Evolutionary conservation across 345 rosid species (phyloP).

Genomic region (Hibiscus tridactylites): DNA sequence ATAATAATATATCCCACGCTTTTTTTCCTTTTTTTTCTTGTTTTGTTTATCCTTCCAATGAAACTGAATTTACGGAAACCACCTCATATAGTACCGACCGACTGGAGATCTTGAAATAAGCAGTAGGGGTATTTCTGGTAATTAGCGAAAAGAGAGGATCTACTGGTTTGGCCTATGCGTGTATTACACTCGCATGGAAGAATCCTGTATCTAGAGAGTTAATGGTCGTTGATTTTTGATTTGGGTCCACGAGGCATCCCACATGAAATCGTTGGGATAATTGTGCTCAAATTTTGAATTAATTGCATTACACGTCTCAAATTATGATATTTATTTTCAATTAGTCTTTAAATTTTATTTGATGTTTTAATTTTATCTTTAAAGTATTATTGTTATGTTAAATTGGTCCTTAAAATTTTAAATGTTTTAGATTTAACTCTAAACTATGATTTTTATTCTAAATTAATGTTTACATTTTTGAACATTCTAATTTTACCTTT

Average conservation of each 20-base stretch:
- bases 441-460: too few relatives aligned
- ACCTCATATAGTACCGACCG: not conserved
- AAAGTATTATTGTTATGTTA: too few relatives aligned
- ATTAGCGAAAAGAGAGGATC: not conserved
- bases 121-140: not conserved
- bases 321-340: too few relatives aligned
- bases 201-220: not conserved
- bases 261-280: not conserved
- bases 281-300: not conserved
- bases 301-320: too few relatives aligned
- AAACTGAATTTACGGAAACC: not conserved
- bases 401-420: too few relatives aligned
- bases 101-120: not conserved
- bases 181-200: slow-evolving; percentile 12
- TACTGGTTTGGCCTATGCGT: slow-evolving; percentile 4
- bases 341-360: too few relatives aligned
- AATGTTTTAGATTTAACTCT: too few relatives aligned
- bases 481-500: too few relatives aligned
- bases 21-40: not conserved
- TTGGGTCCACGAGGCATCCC: slow-evolving; percentile 1
- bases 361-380: too few relatives aligned
- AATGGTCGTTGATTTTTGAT: not conserved
- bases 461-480: too few relatives aligned
- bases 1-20: slow-evolving; percentile 1
- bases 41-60: not conserved